Evolutionary conservation across 1,284 basidiomycete genomes (phyloP), one percentile per base, ranked within the genome.

Genomic region (Cryptococcus floricola): DNA sequence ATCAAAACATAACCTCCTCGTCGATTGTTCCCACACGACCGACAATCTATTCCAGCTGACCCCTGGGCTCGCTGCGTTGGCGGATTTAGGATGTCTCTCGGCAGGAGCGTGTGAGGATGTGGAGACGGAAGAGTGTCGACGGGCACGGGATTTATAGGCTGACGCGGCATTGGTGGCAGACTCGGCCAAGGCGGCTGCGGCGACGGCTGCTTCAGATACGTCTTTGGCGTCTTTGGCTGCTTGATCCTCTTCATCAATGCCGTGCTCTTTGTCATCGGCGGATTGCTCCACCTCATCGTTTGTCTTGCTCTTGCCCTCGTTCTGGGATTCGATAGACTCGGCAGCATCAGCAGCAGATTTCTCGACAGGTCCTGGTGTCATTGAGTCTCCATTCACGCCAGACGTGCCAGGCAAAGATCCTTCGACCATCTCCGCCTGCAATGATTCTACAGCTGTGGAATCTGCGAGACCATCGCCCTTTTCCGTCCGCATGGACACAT

Each of bases 11-110:
- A 98, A 81, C 39, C 95, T 83, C 55, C 90, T 82, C 55, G 86
- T 86, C 48, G 90, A 91, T 43, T 87, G 87, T 59, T 92, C 91
- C 74, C 95, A 98, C 1, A 95, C 87, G 72, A 68, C 83, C 79
- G 52, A 68, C 50, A 59, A 37, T 47, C 61, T 50, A 42, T 64
- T 64, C 39, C 51, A 58, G 4, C 58, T 63, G 5, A 66, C 16
- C 37, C 16, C 45, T 10, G 18, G 18, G 10, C 14, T 16, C 8
- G 18, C 7, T n/a, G 45, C 25, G 3, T 46, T 46, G 9, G 4
- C 27, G 2, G 8, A 25, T 4, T 10, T 46, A 4, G 25, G 18
- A 16, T 9, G 16, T 25, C 45, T 16, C 18, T 46, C 18, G 19
- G 41, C n/a, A 42, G n/a, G 39, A 7, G 34, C 19, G 28, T 52